phyloP scores from a whole-genome alignment of 352 stramenopile species.

The Phytophthora niederhauseri region DNA sequence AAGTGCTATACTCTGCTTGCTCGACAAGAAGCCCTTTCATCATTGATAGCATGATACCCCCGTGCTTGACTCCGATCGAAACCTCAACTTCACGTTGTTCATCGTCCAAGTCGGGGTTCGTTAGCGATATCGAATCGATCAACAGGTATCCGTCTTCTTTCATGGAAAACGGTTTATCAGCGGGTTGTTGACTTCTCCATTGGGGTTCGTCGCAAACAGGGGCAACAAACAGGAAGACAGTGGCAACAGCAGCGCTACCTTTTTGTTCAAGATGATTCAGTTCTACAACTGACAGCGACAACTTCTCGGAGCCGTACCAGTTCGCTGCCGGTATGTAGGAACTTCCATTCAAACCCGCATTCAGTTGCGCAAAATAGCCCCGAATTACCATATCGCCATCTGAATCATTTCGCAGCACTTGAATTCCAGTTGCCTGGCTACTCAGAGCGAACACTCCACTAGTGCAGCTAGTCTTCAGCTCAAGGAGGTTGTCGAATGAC shows the following conservation, averaged over 20 bases:
- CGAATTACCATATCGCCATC: constrained; percentile 33
- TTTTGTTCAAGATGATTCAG: constrained; percentile 10
- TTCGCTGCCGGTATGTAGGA: constrained; percentile 52
- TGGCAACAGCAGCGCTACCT: constrained; percentile 6
- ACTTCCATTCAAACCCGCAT: constrained; percentile 56
- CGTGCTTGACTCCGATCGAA: constrained; percentile 40
- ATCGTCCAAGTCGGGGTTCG: constrained; percentile 37
- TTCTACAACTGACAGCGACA: constrained; percentile 44
- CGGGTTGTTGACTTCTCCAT: constrained; percentile 27
- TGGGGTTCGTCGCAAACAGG: constrained; percentile 61
- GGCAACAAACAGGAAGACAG: constrained; percentile 47
- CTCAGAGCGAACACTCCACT: constrained; percentile 40
- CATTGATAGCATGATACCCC: constrained; percentile 61
- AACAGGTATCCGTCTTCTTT: constrained; percentile 53
- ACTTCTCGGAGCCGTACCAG: constrained; percentile 66
- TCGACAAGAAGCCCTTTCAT: constrained; percentile 44
- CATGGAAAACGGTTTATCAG: constrained; percentile 28
- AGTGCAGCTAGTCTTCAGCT: constrained; percentile 34
- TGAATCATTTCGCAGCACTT: constrained; percentile 37
- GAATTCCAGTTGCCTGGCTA: constrained; percentile 24
- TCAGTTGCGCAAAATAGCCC: constrained; percentile 59
- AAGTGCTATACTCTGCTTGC: constrained; percentile 22
- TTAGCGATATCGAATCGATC: constrained; percentile 39
- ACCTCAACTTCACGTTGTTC: constrained; percentile 45
- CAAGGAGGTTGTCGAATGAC: constrained; percentile 36